Evolutionary conservation across 2,329 filamentous ascomycete species (phyloP).

Genomic region (Sarocladium brachiariae): DNA sequence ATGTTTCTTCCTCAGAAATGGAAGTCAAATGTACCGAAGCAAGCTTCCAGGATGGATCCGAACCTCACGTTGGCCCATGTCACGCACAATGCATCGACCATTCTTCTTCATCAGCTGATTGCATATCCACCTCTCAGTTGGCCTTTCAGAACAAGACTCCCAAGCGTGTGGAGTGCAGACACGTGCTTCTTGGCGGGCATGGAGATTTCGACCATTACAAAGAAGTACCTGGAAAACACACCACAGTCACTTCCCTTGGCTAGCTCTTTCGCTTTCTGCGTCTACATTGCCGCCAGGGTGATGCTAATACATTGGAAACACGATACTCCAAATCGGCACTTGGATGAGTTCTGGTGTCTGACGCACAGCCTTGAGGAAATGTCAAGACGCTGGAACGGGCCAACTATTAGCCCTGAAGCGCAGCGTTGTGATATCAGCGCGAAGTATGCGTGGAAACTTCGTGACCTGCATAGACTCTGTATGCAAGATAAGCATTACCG

Average conservation of each 20-base stretch:
- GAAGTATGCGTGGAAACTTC: conserved; percentile 15
- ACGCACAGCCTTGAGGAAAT: conserved; percentile 18
- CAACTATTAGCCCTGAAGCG: neutral
- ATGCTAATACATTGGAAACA: conserved; percentile 26
- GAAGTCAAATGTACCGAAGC: conserved; percentile 22
- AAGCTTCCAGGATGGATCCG: conserved; percentile 17
- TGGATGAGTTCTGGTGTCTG: conserved; percentile 18
- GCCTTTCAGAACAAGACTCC: conserved; percentile 25
- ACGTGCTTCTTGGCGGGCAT: conserved; percentile 34
- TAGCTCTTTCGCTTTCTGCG: conserved; percentile 36
- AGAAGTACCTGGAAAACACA: conserved; percentile 33
- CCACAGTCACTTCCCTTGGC: conserved; percentile 19
- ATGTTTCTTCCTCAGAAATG: conserved; percentile 32
- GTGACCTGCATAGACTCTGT: conserved; percentile 13
- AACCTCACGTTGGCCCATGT: conserved; percentile 39
- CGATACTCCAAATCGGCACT: conserved; percentile 18
- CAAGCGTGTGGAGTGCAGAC: conserved; percentile 34
- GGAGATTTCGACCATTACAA: conserved; percentile 33
- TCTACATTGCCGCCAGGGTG: conserved; percentile 32
- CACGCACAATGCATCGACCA: conserved; percentile 39
- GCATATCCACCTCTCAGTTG: conserved; percentile 28
- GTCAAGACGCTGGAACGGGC: conserved; percentile 15
- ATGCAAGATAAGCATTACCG: conserved; percentile 11
- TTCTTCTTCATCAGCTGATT: conserved; percentile 37
- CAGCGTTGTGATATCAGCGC: conserved; percentile 14